Conservation (phyloP, 257 asterid species). For the Solanum boliviense region DNA sequence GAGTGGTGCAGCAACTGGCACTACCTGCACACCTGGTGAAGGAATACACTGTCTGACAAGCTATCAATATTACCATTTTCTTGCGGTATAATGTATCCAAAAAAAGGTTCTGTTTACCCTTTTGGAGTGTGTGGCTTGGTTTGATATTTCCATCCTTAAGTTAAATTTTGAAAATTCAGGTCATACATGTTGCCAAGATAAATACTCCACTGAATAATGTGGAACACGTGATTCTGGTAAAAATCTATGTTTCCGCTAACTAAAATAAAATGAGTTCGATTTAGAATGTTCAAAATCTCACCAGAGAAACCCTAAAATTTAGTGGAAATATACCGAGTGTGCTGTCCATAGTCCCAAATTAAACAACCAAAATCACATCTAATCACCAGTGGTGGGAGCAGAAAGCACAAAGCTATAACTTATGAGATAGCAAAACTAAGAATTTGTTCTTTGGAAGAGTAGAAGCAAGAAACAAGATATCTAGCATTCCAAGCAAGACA, state of each 20-base stretch:
- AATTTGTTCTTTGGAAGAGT: neutral
- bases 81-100: neutral
- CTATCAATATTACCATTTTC: neutral
- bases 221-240: neutral
- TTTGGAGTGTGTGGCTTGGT: neutral
- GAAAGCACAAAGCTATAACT: neutral
- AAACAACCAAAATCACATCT: neutral
- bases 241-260: neutral
- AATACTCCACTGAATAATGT: neutral
- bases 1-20: neutral
- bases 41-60: neutral
- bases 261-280: neutral
- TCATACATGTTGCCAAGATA: neutral
- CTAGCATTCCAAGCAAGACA: neutral
- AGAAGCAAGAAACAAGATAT: neutral
- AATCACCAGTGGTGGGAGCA: neutral
- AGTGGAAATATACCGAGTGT: neutral
- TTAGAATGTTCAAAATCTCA: neutral
- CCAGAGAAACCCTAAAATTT: neutral
- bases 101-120: too few species aligned
- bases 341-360: neutral
- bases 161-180: neutral
- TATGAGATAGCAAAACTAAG: neutral
- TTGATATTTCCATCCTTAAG: neutral
- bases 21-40: neutral